A percentile compares a stretch with the other conserved stretches of the same genome.
Conservation (phyloP, 179 eudicot genomes). For the Nepenthes alata region DNA sequence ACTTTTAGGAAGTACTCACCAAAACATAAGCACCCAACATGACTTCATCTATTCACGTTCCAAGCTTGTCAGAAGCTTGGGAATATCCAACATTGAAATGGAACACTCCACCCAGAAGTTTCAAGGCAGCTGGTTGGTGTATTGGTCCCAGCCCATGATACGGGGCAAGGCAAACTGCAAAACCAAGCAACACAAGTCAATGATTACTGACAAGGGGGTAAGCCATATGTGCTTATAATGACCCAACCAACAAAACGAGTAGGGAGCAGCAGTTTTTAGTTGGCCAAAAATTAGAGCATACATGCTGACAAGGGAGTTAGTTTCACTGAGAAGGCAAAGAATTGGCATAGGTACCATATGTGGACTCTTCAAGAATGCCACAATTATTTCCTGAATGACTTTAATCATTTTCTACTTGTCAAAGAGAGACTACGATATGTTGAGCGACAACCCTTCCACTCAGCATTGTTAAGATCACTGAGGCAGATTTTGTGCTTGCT, state of each 20-base stretch:
- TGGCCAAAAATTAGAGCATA: too few relatives aligned
- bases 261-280: background rate
- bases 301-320: background rate
- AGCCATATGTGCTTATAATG: background rate
- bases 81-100: too few relatives aligned
- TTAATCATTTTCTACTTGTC: too few relatives aligned
- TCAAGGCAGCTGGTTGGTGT: conserved; percentile 5
- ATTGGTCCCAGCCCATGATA: conserved; percentile 83
- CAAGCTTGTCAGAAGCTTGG: background rate
- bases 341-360: too few relatives aligned
- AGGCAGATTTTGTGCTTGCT: too few relatives aligned
- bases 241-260: background rate
- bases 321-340: background rate
- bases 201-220: background rate
- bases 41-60: background rate
- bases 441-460: too few relatives aligned
- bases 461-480: too few relatives aligned
- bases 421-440: too few relatives aligned
- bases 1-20: too few relatives aligned
- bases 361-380: too few relatives aligned
- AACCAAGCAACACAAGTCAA: background rate
- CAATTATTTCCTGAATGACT: too few relatives aligned
- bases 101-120: background rate
- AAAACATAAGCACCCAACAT: background rate
- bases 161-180: conserved; percentile 84